Evolutionary conservation across 345 rosid species (phyloP).

Genomic region (Syzygium oleosum): DNA sequence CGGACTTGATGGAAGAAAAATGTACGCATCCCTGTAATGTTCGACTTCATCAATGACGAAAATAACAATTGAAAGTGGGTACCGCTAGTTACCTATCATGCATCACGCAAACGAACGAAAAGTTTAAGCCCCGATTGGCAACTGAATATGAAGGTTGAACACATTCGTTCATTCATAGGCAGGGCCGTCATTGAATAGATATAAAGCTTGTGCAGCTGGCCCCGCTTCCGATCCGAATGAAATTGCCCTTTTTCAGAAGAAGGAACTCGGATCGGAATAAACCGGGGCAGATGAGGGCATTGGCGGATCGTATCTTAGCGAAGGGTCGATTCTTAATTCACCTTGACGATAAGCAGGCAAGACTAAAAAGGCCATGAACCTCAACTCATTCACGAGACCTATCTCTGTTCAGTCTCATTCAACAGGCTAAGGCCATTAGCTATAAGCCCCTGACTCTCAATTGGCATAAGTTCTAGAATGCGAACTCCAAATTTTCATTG

Average conservation of each 20-base stretch:
- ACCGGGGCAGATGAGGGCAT: neutral
- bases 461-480: neutral
- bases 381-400: neutral
- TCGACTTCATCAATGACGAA: neutral
- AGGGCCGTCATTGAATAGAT: neutral
- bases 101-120: neutral
- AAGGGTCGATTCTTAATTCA: neutral
- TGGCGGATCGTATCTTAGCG: neutral
- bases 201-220: neutral
- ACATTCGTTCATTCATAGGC: neutral
- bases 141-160: neutral
- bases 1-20: neutral
- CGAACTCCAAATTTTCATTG: neutral
- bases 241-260: neutral
- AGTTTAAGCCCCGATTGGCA: neutral
- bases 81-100: neutral
- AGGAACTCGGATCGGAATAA: neutral
- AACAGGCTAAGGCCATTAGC: neutral
- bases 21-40: neutral
- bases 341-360: neutral
- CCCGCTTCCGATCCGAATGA: neutral
- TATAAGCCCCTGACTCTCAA: neutral
- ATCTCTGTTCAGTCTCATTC: neutral
- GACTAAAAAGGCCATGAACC: neutral
- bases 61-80: neutral